Conservation (phyloP, 1,284 basidiomycete species). For the Sphaerobolus stellatus region DNA sequence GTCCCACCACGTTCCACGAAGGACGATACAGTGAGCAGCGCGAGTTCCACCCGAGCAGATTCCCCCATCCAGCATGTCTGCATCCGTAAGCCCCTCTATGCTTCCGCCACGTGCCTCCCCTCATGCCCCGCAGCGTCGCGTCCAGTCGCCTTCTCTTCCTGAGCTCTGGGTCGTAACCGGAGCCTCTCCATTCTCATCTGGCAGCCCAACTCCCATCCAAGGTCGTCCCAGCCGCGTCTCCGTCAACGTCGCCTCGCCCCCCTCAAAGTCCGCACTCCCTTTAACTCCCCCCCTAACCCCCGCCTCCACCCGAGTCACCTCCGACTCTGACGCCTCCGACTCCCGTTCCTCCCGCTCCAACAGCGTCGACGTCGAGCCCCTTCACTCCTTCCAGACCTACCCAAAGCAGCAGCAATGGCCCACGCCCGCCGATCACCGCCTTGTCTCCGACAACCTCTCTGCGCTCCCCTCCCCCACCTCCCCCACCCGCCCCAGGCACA, state of each 20-base stretch:
- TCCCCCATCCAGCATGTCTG: background rate
- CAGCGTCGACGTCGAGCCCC: slow-evolving; percentile 5
- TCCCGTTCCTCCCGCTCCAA: background rate
- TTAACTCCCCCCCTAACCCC: slow-evolving; percentile 12
- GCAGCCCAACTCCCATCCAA: background rate
- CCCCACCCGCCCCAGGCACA: slow-evolving; percentile 1
- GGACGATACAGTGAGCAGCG: background rate
- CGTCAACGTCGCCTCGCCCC: background rate
- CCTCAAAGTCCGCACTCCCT: slow-evolving; percentile 4
- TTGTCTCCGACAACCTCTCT: background rate
- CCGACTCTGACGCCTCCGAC: background rate
- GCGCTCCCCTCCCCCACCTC: slow-evolving; percentile 7
- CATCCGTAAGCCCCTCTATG: background rate
- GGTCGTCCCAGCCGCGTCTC: background rate
- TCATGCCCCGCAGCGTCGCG: slow-evolving; percentile 1
- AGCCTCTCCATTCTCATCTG: background rate
- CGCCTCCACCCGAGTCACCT: background rate
- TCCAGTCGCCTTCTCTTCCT: slow-evolving; percentile 2
- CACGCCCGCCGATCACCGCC: slow-evolving; percentile 1
- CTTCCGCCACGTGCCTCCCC: background rate
- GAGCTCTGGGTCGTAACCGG: slow-evolving; percentile 3
- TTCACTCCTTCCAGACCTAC: background rate
- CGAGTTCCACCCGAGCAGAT: background rate
- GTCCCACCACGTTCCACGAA: background rate
- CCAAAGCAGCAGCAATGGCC: background rate